Evolutionary conservation across 2,329 filamentous ascomycete species (phyloP), one percentile per base, ranked within the genome.

Genomic region (Phyllosticta ampelicida): DNA sequence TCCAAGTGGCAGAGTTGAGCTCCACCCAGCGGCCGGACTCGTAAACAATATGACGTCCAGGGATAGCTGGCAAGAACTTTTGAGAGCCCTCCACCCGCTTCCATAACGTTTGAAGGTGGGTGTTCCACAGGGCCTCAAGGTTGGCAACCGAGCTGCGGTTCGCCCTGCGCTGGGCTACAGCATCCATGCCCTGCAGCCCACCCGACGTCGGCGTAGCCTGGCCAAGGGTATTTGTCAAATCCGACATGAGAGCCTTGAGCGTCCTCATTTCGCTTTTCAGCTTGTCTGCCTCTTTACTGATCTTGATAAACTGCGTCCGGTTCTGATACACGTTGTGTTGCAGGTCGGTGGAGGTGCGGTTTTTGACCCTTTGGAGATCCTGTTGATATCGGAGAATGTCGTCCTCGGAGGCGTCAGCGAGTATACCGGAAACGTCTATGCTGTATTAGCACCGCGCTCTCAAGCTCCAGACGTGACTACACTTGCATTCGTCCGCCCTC

Each of bases 261-360:
- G 89, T 89, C 55, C 89, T 84, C 94, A 99, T 97, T 72, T 99
- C 94, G 58, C 84, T 84, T 74, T 97, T 97, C 60, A 99, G 83
- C 75, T 96, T 96, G 74, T 99, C 94, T 1, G 95, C 94, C 75
- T 99, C 94, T 74, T 97, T 96, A 70, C 91, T 96, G 72, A 99
- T 97, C 73, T 95, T 95, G 78, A 99, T 97, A 69, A 99, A 99
- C 68, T 97, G 94, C 0, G 90, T 95, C 53, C 94, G 85, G 73
- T 99, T 99, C 72, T 96, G 91, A 73, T 95, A 92, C 54, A 99
- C 87, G 73, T 91, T 97, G 68, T 95, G 89, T 72, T 97, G 92
- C 20, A 99, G 78, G 65, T 97, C 91, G 53, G 84, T 80, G 5
- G 87, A 86, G 9, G 90, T 90, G 58, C 88, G 83, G 63, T 81